Percentiles rank a stretch among this genome's conserved stretches.
phyloP scores from a whole-genome alignment of 352 stramenopile species.

The Globisporangium uncinulatum region DNA sequence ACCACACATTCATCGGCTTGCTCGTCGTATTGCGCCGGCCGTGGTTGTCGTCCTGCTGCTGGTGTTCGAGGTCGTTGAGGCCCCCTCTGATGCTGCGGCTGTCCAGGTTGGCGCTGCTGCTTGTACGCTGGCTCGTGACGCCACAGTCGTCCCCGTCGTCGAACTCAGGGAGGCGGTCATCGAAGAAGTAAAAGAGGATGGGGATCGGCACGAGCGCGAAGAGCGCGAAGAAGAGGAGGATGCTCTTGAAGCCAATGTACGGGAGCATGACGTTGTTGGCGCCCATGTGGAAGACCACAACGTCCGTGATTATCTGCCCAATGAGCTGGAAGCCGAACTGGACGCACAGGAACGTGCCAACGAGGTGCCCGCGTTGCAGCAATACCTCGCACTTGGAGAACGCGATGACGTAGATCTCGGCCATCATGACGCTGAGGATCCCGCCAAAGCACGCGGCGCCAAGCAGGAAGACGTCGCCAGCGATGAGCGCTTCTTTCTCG shows the following conservation, averaged over 20 bases:
- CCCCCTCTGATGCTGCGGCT: conserved; percentile 15
- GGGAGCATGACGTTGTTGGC: conserved; percentile 8
- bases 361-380: conserved; percentile 22
- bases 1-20: neutral
- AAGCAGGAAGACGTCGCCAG: conserved; percentile 30
- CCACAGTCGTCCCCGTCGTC: neutral
- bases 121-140: conserved; percentile 11
- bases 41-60: neutral
- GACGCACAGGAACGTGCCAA: conserved; percentile 32
- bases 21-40: neutral
- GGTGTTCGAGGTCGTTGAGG: conserved; percentile 14
- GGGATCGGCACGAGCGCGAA: conserved; percentile 35
- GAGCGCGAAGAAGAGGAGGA: conserved; percentile 26
- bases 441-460: conserved; percentile 34
- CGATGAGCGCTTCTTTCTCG: conserved; percentile 19
- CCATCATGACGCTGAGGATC: conserved; percentile 35
- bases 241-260: conserved; percentile 20
- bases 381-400: conserved; percentile 28
- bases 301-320: conserved; percentile 28
- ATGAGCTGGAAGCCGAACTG: conserved; percentile 32
- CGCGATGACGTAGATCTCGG: conserved; percentile 40
- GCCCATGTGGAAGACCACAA: conserved; percentile 22
- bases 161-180: conserved; percentile 21
- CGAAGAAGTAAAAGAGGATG: conserved; percentile 28
- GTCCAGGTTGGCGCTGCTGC: conserved; percentile 5